These are phyloP conservation scores for Mortierella sp. DNA, from an alignment of 371 early-diverging fungal species.

Conservation along the genomic window DNA sequence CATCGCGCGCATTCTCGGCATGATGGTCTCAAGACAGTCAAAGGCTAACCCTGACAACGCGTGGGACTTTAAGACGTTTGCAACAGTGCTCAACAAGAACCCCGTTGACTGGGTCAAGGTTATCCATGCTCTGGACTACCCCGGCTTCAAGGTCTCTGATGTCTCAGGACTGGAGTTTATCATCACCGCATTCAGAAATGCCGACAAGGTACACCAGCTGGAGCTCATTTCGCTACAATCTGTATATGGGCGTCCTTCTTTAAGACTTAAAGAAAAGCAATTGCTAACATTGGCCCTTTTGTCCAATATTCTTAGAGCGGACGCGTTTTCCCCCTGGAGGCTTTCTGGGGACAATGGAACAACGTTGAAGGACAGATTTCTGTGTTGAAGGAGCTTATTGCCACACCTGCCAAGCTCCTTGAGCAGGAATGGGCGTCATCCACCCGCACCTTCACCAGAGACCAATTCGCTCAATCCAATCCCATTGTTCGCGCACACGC, in stretches of 20 bases:
- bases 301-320: slow-evolving; percentile 17
- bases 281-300: not conserved
- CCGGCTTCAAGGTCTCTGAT: slow-evolving; percentile 77
- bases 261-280: not conserved
- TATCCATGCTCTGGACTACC: slow-evolving; percentile 76
- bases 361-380: slow-evolving; percentile 81
- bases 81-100: slow-evolving; percentile 65
- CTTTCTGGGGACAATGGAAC: slow-evolving; percentile 84
- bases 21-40: slow-evolving; percentile 78
- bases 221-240: not conserved
- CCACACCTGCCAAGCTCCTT: slow-evolving; percentile 68
- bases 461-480: slow-evolving; percentile 67
- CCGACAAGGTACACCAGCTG: slow-evolving; percentile 66
- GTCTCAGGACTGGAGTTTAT: slow-evolving; percentile 76
- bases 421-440: slow-evolving; percentile 64
- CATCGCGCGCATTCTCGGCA: slow-evolving; percentile 78
- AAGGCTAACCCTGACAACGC: slow-evolving; percentile 68
- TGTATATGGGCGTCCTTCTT: not conserved
- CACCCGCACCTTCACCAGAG: slow-evolving; percentile 65
- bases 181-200: slow-evolving; percentile 73
- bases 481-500: slow-evolving; percentile 65
- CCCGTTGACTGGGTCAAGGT: slow-evolving; percentile 77
- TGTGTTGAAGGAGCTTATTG: slow-evolving; percentile 75
- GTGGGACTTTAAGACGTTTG: slow-evolving; percentile 82
- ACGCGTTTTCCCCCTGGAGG: slow-evolving; percentile 75